Evolutionary conservation across 352 stramenopile genomes (phyloP), one percentile per base, ranked within the genome.

Genomic region (Phytopythium cucurbitacearum): DNA sequence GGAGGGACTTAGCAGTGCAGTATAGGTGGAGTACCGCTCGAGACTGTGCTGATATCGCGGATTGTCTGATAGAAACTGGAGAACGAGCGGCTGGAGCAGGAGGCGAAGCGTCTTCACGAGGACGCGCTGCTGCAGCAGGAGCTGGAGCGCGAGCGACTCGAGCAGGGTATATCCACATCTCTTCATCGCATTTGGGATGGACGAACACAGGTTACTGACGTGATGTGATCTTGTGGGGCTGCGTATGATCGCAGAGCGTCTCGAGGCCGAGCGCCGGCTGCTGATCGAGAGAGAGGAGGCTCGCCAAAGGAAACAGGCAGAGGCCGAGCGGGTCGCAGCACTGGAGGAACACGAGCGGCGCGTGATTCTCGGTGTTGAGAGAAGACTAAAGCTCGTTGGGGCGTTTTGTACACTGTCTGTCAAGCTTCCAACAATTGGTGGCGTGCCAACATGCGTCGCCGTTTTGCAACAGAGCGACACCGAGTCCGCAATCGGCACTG

Each of bases 41-140:
- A 28, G 21, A 28, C 21, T 28, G 21, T 48, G 10, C 48, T 46
- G n/a, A 8, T 6, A 12, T n/a, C 11, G 36, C 8, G 13, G 2
- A 28, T 10, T 33, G 41, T 15, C 37, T 13, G 32, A 42, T 60
- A 91, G 80, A 89, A 88, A 84, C 49, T 89, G 12, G 78, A 89
- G 56, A 85, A 89, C 40, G 62, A 88, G 57, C 77, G 64, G 8
- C 59, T 91, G 44, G 73, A 87, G 48, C 69, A 80, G 32, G 76
- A 80, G 15, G 76, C 76, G 37, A 61, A 65, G 9, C 53, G 71
- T 21, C 68, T 68, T 0, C 74, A 83, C 38, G 69, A 86, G 40
- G 73, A 83, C 16, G 53, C 75, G 1, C 62, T 49, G 15, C 41
- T 57, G 5, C 61, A 76, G 32, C 68, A 76, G 8, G 78, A 85